These are phyloP conservation scores for Clarkia xantiana DNA, from an alignment of 345 rosid genomes.

Conservation along the genomic window DNA sequence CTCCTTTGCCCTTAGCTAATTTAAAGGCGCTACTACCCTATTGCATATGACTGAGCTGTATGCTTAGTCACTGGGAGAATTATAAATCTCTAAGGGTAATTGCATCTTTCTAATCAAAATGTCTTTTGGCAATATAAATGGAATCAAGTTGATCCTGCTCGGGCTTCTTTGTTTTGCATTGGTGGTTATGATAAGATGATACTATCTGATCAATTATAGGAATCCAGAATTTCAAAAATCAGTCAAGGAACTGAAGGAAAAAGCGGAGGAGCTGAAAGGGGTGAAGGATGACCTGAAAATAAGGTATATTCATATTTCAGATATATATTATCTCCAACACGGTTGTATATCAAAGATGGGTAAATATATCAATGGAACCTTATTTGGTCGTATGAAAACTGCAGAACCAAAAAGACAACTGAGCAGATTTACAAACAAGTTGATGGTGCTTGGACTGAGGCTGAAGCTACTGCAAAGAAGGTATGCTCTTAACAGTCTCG, in stretches of 20 bases:
- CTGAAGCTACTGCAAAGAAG: slow-evolving; percentile 85
- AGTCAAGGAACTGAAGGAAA: slow-evolving; percentile 67
- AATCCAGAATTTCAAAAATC: slow-evolving; percentile 65
- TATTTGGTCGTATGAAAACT: slow-evolving; percentile 57
- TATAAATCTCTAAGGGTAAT: no score
- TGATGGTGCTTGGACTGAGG: slow-evolving; percentile 80
- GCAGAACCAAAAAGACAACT: slow-evolving; percentile 88
- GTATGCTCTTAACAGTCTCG: slow-evolving; percentile 16
- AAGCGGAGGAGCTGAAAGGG: slow-evolving; percentile 52
- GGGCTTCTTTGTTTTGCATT: not conserved
- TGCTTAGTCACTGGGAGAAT: no score
- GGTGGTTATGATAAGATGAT: not conserved
- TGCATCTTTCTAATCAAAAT: no score
- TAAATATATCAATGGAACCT: slow-evolving; percentile 20
- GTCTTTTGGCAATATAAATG: no score
- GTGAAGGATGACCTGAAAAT: slow-evolving; percentile 57
- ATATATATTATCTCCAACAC: slow-evolving; percentile 13
- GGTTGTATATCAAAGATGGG: slow-evolving; percentile 33
- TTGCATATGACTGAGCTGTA: no score
- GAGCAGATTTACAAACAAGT: slow-evolving; percentile 82
- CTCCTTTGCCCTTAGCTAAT: no score
- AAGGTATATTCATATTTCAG: slow-evolving; percentile 47
- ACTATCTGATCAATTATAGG: slow-evolving; percentile 23
- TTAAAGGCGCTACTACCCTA: no score
- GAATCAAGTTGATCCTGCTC: no score